Conservation (phyloP, 345 rosid species). For the Pelargonium nanum region DNA sequence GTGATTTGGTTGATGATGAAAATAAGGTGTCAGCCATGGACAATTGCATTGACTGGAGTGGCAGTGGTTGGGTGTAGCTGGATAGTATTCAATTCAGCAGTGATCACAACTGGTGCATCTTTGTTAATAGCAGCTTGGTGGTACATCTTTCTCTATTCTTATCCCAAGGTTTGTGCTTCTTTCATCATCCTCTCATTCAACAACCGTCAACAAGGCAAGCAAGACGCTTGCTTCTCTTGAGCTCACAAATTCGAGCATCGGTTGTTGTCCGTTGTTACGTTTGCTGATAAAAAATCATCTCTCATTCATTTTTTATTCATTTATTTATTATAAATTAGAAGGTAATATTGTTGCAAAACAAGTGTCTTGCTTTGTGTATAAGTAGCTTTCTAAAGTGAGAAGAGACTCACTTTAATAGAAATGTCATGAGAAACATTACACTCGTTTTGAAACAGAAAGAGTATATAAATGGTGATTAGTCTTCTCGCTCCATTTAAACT, state of each 20-base stretch:
- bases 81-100: slow-evolving; percentile 47
- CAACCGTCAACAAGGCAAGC: background rate
- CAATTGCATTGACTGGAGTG: slow-evolving; percentile 59
- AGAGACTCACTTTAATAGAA: too few relatives aligned
- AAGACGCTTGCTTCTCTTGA: background rate
- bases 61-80: slow-evolving; percentile 55
- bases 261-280: too few relatives aligned
- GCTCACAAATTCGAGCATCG: background rate
- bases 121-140: slow-evolving; percentile 58
- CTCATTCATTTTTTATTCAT: too few relatives aligned
- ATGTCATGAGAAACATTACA: too few relatives aligned
- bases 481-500: too few relatives aligned
- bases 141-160: slow-evolving; percentile 77
- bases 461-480: too few relatives aligned
- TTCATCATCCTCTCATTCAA: background rate
- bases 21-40: slow-evolving; percentile 95
- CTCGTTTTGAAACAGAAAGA: too few relatives aligned
- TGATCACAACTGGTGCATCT: slow-evolving; percentile 35
- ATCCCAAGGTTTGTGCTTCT: slow-evolving; percentile 55
- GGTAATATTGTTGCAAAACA: too few relatives aligned
- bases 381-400: too few relatives aligned
- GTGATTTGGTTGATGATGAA: background rate
- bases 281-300: too few relatives aligned
- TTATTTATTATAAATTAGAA: too few relatives aligned
- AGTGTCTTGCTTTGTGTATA: background rate